Evolutionary conservation across 106 monocot genomes (phyloP), one percentile per base, ranked within the genome.

Genomic region (Triglochin maritima): DNA sequence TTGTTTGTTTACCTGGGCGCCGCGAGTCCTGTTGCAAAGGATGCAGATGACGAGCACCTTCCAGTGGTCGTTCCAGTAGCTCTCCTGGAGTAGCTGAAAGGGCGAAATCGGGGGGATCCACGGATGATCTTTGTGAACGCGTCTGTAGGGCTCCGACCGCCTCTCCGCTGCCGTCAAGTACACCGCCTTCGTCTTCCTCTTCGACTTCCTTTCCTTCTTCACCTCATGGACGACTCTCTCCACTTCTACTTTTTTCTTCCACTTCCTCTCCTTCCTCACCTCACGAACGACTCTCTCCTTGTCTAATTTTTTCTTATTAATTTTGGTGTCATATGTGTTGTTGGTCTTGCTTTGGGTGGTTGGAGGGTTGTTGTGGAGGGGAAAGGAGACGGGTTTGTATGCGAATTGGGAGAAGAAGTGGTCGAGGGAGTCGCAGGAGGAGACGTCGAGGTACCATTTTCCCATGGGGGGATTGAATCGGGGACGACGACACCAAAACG

Each of bases 1-100:
- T n/a, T n/a, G n/a, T n/a, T n/a, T n/a, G n/a, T n/a, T 60, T 60
- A 68, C 69, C 69, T 69, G 69, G 4, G 17, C 4, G 10, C 69
- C 69, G 5, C 47, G 55, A 9, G 69, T 69, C 58, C 17, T 57
- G 58, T 69, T 69, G 69, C 56, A 59, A 3, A 69, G 47, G 3
- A 59, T 7, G 57, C 69, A 69, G 8, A 69, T 58, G 58, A 69
- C 54, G 1, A 69, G 47, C 15, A 69, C 47, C 58, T 59, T 69
- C 69, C 69, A 69, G 5, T 44, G 57, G 49, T 69, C 58, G 4
- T 58, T 6, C 16, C 47, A 59, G 58, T 59, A 59, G 47, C 3
- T 13, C 54, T 69, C 69, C 14, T 59, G 59, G 41, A 69, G 43
- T 13, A 69, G 56, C 10, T 46, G 6, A 10, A 47, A 45, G 10